Percentiles rank a stretch among this genome's conserved stretches.
Evolutionary conservation across 176 grass and related monocot species (phyloP).

Genomic region (Aegilops umbellulata): DNA sequence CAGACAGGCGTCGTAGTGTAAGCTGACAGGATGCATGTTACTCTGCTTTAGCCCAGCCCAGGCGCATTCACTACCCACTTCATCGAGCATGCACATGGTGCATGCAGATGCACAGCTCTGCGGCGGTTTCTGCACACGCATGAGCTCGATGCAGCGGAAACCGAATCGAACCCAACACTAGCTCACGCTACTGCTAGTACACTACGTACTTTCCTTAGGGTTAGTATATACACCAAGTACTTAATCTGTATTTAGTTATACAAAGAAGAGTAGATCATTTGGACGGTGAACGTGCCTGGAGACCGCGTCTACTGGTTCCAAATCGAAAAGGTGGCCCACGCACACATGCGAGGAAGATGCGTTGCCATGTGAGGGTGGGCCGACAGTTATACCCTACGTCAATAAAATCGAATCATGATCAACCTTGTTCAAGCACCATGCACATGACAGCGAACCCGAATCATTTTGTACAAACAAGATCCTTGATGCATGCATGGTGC

Average conservation of each 20-base stretch:
- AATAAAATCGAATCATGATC: not conserved
- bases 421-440: not conserved
- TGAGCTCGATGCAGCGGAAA: no score
- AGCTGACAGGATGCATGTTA: constrained; percentile 27
- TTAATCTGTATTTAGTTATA: no score
- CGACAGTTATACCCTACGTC: constrained; percentile 16
- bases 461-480: not conserved
- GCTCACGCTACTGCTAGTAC: not conserved
- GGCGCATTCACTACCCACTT: not conserved
- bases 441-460: not conserved
- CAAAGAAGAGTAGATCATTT: not conserved
- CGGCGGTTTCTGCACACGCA: not conserved
- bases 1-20: not conserved
- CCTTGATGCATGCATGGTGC: not conserved
- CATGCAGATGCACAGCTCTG: not conserved
- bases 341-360: not conserved
- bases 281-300: not conserved
- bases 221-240: not conserved
- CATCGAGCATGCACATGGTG: constrained; percentile 13
- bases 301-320: not conserved
- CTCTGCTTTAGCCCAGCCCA: not conserved
- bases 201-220: not conserved
- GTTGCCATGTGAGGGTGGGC: constrained; percentile 6
- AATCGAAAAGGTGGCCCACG: no score
- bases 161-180: no score